Base-by-base conservation (phyloP, 2,329 filamentous ascomycete genomes). In the Scedosporium minutisporum region DNA sequence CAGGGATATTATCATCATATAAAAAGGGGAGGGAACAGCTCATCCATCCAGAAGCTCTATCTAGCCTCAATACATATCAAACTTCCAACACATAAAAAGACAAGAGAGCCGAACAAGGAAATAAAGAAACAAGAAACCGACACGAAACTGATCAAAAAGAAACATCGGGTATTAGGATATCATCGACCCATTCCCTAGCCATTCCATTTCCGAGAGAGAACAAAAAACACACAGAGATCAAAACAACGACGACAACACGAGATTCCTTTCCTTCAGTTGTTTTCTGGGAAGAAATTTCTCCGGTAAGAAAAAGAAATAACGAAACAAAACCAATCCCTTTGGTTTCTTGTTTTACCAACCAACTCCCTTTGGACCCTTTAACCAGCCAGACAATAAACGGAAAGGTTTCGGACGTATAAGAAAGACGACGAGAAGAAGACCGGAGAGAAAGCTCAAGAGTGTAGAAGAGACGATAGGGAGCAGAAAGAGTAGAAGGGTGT, bases 281-380 rank as follows among this genome's bases (percentile, higher is more conserved):
- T 38, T 38, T 38, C 10, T 12, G 33, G 9, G 33, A 38, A 14
- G 33, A 38, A 38, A 38, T 12, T 3, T 38, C 3, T 27, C 33
- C 33, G 33, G 33, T n/a, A 44, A 33, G 57, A 25, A 29, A 57
- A 62, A 62, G 14, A 14, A 16, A 38, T 3, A 27, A n/a, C 29
- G 18, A 42, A 29, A 21, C 12, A 62, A 44, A 58, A 51, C 61
- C 53, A 62, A 62, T 29, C 46, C 51, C 27, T 42, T 53, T 42
- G 38, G 21, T 60, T 55, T 55, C 23, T 27, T 14, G 21, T 60
- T 55, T 55, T 27, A 25, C 23, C 23, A 3, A 18, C 51, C 51
- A 55, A 55, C 51, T 55, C 51, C 51, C 12, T 55, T 25, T 14
- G 23, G 12, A 55, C 59, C 33, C 27, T 42, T 38, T 44, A 61